Percentiles rank a stretch among this genome's conserved stretches.
Evolutionary conservation across 2,329 filamentous ascomycete genomes (phyloP).

Genomic region (Calonectria pauciramosa): DNA sequence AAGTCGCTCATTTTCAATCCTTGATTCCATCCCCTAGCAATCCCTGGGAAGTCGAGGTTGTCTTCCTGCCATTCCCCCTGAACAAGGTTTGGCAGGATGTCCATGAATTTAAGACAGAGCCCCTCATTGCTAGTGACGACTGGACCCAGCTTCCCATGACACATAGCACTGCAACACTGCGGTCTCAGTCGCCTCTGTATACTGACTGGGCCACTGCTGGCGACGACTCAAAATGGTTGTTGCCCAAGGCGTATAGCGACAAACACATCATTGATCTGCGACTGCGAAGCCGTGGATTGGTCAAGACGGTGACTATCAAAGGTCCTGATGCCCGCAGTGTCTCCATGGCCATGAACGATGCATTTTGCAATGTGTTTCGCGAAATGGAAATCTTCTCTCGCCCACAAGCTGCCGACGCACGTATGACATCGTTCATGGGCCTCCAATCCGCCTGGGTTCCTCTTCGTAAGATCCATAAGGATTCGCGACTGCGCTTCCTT

Average conservation of each 20-base stretch:
- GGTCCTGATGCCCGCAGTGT: constrained; percentile 78
- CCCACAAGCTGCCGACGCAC: constrained; percentile 43
- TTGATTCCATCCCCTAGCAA: constrained; percentile 71
- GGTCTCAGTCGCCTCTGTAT: constrained; percentile 63
- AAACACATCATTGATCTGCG: constrained; percentile 75
- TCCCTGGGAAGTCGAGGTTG: constrained; percentile 83
- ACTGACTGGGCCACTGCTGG: constrained; percentile 62
- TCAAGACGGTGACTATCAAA: constrained; percentile 73
- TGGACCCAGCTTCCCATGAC: constrained; percentile 70
- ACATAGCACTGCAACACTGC: constrained; percentile 58
- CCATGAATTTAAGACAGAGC: constrained; percentile 60
- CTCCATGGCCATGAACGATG: constrained; percentile 71
- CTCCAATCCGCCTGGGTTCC: constrained; percentile 80
- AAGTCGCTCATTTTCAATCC: constrained; percentile 70
- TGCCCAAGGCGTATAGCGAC: constrained; percentile 76
- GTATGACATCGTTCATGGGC: constrained; percentile 65
- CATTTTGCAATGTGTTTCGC: constrained; percentile 71
- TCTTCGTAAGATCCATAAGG: constrained; percentile 81
- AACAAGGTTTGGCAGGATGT: constrained; percentile 68
- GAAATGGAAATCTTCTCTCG: constrained; percentile 56
- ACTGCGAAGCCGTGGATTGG: constrained; percentile 80
- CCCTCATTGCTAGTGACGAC: constrained; percentile 58
- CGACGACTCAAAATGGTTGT: constrained; percentile 71
- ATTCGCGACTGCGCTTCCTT: constrained; percentile 79
- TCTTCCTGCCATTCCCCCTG: constrained; percentile 79